Base-by-base conservation (phyloP, 2,329 filamentous ascomycete genomes). In the Fusarium albosuccineum region DNA sequence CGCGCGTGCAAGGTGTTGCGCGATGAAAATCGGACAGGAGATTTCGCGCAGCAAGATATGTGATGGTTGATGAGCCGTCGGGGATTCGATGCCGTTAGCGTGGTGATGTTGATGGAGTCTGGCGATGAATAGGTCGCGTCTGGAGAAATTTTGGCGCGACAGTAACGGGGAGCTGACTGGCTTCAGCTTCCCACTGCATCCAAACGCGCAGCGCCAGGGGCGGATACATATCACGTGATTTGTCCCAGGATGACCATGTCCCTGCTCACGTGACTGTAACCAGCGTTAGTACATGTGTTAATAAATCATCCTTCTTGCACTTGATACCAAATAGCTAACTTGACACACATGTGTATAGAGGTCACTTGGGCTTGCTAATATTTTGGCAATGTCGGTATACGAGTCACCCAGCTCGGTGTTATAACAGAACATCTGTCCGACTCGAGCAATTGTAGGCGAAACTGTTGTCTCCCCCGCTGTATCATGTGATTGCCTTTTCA, bases 111-210 rank as follows among this genome's bases (percentile, higher is more conserved):
- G 73, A 73, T 74, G 66, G 68, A 72, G 68, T 68, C 59, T 69
- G 54, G 60, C 56, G 51, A 59, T 70, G 62, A 17, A 64, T 74
- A 67, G 64, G 69, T 71, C 71, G 74, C 75, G 76, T 77, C 62
- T 75, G 72, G 74, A 75, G 76, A 78, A 79, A 77, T 78, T 78
- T 79, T 78, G 77, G 78, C 75, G 78, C 77, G 77, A 75, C 71
- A 46, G 62, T 45, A 54, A 65, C 50, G 50, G 50, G 44, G 45
- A 27, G 60, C 54, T 44, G 57, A 53, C 58, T 65, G 69, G 62
- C 61, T 55, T 63, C 58, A 51, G n/a, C 66, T 66, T 64, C 50
- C 53, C 66, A 66, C 57, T 36, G 56, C 45, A 70, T 64, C 56
- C 60, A 50, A 45, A 70, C 63, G 63, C 66, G 65, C 58, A 57